A percentile compares a stretch with the other conserved stretches of the same genome.
Evolutionary conservation across 179 eudicot species (phyloP).

Genomic region (Spinacia oleracea): DNA sequence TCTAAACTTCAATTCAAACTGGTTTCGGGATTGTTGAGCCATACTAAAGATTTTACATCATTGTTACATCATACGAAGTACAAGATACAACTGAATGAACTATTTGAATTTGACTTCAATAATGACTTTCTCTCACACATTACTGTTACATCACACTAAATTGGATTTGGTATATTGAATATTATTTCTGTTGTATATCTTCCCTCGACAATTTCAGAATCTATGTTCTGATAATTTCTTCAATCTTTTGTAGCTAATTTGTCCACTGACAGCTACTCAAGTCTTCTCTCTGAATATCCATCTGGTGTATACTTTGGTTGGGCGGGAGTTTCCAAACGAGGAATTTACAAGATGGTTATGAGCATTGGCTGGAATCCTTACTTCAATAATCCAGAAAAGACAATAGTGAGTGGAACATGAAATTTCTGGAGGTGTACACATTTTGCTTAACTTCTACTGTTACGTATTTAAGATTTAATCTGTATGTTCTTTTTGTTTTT

Average conservation of each 20-base stretch:
- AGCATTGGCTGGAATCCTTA: slow-evolving; percentile 98
- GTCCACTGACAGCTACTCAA: slow-evolving; percentile 60
- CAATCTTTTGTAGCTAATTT: slow-evolving; percentile 65
- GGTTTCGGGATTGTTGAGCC: background rate
- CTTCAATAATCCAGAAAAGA: slow-evolving; percentile 83
- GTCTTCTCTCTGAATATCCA: slow-evolving; percentile 68
- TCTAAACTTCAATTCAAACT: background rate
- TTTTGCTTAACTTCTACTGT: background rate
- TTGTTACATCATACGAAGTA: background rate
- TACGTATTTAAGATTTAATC: background rate
- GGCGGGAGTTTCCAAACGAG: slow-evolving; percentile 73
- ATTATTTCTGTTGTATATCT: background rate
- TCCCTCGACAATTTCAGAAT: background rate
- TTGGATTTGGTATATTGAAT: background rate
- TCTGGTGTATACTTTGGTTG: slow-evolving; percentile 97
- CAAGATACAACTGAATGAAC: background rate
- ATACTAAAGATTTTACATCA: background rate
- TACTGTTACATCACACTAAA: background rate
- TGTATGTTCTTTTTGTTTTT: background rate
- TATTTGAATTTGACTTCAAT: background rate
- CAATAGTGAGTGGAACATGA: slow-evolving; percentile 64
- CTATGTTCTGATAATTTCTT: slow-evolving; percentile 1
- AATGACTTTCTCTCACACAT: background rate
- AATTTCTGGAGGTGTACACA: background rate
- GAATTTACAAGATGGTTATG: slow-evolving; percentile 96